A percentile compares a stretch with the other conserved stretches of the same genome.
Evolutionary conservation across 805 yeast genomes (phyloP).

Genomic region (Isabelozyma rhagii): DNA sequence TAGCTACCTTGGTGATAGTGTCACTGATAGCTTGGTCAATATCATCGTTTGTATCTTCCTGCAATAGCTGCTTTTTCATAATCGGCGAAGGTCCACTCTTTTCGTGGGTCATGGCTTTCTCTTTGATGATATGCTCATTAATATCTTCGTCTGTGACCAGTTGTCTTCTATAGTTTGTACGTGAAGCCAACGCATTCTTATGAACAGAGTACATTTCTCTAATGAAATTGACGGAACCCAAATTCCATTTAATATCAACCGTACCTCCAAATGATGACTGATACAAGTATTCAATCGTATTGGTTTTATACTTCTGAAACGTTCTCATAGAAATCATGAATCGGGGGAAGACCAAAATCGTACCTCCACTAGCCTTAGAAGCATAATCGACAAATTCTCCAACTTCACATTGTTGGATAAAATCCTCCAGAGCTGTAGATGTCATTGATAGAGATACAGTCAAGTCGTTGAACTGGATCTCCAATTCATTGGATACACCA

Average conservation of each 20-base stretch:
- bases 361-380: slow-evolving; percentile 67
- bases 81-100: slow-evolving; percentile 5
- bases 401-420: slow-evolving; percentile 43
- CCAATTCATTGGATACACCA: slow-evolving; percentile 54
- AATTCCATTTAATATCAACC: slow-evolving; percentile 89
- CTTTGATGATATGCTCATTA: slow-evolving; percentile 24
- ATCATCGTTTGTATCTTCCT: slow-evolving; percentile 17
- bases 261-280: slow-evolving; percentile 80
- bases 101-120: neutral
- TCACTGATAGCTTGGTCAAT: slow-evolving; percentile 37
- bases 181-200: slow-evolving; percentile 63
- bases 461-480: slow-evolving; percentile 60
- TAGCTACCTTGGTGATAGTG: slow-evolving; percentile 35
- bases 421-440: slow-evolving; percentile 48
- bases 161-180: slow-evolving; percentile 38
- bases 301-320: slow-evolving; percentile 52
- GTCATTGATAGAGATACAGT: slow-evolving; percentile 66
- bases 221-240: slow-evolving; percentile 86
- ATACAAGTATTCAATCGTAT: slow-evolving; percentile 63
- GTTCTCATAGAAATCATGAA: slow-evolving; percentile 73
- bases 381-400: slow-evolving; percentile 57
- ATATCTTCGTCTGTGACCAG: slow-evolving; percentile 13
- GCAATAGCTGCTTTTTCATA: slow-evolving; percentile 8
- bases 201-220: slow-evolving; percentile 92
- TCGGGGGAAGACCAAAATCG: slow-evolving; percentile 76